Conservation (phyloP, 1,284 basidiomycete species). For the Sanghuangporus baumii region DNA sequence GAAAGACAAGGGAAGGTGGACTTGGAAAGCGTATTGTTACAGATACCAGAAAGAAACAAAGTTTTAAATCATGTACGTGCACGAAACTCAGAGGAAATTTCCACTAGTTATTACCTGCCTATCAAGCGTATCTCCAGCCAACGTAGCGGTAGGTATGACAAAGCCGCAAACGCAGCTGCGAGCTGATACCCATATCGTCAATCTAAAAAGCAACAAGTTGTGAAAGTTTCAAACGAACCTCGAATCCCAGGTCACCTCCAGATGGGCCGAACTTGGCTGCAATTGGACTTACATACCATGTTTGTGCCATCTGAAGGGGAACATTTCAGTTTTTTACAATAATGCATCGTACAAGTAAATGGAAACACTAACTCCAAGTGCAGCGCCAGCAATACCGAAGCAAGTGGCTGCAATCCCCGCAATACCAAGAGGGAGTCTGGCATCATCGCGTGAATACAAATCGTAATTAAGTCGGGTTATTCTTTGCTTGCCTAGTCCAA, state of each 20-base stretch:
- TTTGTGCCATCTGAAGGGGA: conserved; percentile 18
- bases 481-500: conserved; percentile 32
- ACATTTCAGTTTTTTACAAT: neutral
- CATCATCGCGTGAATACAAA: neutral
- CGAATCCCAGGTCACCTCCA: conserved; percentile 55
- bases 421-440: conserved; percentile 45
- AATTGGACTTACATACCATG: conserved; percentile 50
- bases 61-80: neutral
- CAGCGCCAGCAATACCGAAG: conserved; percentile 42
- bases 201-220: neutral
- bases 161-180: conserved; percentile 37
- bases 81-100: neutral
- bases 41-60: neutral
- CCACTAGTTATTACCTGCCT: conserved; percentile 27
- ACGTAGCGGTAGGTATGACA: conserved; percentile 37
- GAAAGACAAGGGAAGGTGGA: conserved; percentile 35
- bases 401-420: conserved; percentile 47
- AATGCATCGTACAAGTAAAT: neutral
- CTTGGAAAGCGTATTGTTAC: conserved; percentile 31
- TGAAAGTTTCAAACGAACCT: conserved; percentile 29
- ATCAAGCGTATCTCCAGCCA: conserved; percentile 39
- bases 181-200: conserved; percentile 27
- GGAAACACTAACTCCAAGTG: conserved; percentile 29
- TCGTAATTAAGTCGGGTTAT: neutral
- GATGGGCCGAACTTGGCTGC: conserved; percentile 37